Evolutionary conservation across 179 eudicot genomes (phyloP), one percentile per base, ranked within the genome.

Genomic region (Sideroxylon spinosum): DNA sequence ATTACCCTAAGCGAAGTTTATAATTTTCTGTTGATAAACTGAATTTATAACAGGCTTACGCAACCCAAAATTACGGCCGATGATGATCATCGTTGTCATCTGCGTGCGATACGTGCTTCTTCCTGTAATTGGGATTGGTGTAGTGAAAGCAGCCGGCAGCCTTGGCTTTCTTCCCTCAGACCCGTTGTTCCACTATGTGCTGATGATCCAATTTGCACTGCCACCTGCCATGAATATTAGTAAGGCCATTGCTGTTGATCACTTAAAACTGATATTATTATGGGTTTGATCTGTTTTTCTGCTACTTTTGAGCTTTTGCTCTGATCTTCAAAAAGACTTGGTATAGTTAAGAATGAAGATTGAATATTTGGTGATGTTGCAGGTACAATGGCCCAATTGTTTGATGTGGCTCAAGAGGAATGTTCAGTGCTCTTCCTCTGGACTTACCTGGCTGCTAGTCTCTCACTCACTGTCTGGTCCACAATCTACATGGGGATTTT

Each of bases 191-290:
- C 91, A 62, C 59, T 93, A 87, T 67, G 88, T 93, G 57, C 86
- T 93, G 7, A 78, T 93, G 91, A 84, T 90, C 80, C 98, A 93
- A 76, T 93, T 84, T 74, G 84, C 86, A 25, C 78, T 93, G 37
- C 98, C 98, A 37, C 98, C 97, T 52, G 97, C 97, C 68, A 93
- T 93, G 98, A 85, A 82, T 78, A 88, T 93, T 1, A 83, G 94
- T 91, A 81, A 78, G 44, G 73, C 23, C 20, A 61, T 37, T 37
- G 44, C 5, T 37, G 44, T 37, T 37, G 44, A 37, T 37, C 44
- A 37, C 44, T 37, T 37, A 3, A 37, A 37, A 37, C 1, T 37
- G 44, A 37, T 37, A 37, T 37, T 1, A 37, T 37, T 37, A 1
- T 37, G 44, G 44, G 44, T 37, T 37, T 37, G 5, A 37, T 37